Conservation (phyloP, 441 rosid genomes). For the Populus hybrid region DNA sequence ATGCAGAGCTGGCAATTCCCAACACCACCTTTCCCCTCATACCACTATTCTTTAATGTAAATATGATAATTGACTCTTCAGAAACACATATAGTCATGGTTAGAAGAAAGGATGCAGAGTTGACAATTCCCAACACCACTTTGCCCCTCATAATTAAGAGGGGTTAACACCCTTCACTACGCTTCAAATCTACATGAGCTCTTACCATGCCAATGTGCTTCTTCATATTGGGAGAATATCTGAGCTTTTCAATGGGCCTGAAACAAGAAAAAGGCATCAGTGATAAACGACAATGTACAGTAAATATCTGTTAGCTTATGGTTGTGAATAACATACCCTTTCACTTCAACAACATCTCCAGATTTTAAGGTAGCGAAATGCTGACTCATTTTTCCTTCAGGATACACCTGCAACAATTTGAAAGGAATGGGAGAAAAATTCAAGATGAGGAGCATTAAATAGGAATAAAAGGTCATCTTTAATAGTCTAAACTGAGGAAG, state of each 20-base stretch:
- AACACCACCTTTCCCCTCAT: background rate
- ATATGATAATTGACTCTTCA: background rate
- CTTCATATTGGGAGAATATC: slow-evolving; percentile 93
- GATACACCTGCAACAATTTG: slow-evolving; percentile 67
- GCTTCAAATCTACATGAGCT: slow-evolving; percentile 10
- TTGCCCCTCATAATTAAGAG: background rate
- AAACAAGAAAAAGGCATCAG: slow-evolving; percentile 31
- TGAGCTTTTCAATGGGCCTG: slow-evolving; percentile 94
- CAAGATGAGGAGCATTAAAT: slow-evolving; percentile 4
- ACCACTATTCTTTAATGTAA: background rate
- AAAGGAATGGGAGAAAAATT: background rate
- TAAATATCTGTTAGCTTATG: background rate
- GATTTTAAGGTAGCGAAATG: slow-evolving; percentile 94
- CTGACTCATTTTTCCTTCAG: slow-evolving; percentile 98
- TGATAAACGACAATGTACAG: background rate
- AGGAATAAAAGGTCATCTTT: slow-evolving; percentile 8
- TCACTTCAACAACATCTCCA: slow-evolving; percentile 87
- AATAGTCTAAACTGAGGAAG: slow-evolving; percentile 2
- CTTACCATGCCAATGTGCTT: slow-evolving; percentile 93
- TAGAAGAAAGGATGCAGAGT: background rate
- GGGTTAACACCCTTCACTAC: no score
- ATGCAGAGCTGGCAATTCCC: background rate
- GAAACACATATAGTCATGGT: background rate
- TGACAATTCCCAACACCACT: background rate
- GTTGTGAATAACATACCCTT: slow-evolving; percentile 56